Conservation (phyloP, 2,329 filamentous ascomycete genomes). For the Clarireedia sp. region DNA sequence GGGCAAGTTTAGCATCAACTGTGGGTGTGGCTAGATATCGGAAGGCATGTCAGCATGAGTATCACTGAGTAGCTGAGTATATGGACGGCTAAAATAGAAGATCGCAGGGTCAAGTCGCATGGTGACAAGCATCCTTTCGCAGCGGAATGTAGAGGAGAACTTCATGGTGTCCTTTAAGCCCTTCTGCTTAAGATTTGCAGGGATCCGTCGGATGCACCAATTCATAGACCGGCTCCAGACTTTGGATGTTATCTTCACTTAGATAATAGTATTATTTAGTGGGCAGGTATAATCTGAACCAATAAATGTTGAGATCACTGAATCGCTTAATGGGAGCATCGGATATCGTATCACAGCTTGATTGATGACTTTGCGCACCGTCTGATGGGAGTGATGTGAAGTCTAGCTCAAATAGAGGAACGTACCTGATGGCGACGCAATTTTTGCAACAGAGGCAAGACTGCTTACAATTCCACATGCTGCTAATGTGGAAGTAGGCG, state of each 20-base stretch:
- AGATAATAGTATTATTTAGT: no score
- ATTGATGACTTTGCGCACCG: not conserved
- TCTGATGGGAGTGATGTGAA: not conserved
- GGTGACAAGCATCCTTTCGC: not conserved
- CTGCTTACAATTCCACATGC: conserved; percentile 26
- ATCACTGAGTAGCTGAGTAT: not conserved
- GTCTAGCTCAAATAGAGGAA: not conserved
- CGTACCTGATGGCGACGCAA: conserved; percentile 17
- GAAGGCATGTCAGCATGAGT: not conserved
- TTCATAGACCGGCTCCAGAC: no score
- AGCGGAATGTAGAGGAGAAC: not conserved
- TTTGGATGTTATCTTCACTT: no score
- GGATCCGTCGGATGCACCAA: no score
- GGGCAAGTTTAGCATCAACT: conserved; percentile 24
- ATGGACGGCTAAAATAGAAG: not conserved
- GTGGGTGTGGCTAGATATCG: conserved; percentile 19
- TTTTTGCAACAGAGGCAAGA: conserved; percentile 18
- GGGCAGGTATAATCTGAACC: no score
- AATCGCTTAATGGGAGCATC: no score
- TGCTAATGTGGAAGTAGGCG: conserved; percentile 7
- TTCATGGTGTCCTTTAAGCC: no score
- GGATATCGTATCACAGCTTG: no score
- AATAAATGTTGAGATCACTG: no score
- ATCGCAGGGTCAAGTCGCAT: not conserved
- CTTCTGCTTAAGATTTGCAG: no score